A percentile compares a stretch with the other conserved stretches of the same genome.
Conservation (phyloP, 306 rosid genomes). For the Casuarina equisetifolia region DNA sequence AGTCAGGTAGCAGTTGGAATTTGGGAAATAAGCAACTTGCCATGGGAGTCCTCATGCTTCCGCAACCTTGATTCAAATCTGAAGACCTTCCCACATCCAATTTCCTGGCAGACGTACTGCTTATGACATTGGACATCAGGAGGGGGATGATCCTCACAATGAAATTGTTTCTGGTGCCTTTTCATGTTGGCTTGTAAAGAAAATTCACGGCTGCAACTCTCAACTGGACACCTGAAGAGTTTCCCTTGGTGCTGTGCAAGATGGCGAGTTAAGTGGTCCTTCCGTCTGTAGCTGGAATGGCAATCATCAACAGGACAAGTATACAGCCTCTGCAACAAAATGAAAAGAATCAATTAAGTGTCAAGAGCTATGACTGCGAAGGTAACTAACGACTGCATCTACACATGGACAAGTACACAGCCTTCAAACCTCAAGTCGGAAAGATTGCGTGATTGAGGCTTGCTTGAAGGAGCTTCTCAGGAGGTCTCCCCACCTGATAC, state of each 20-base stretch:
- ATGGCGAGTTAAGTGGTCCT: slow-evolving; percentile 90
- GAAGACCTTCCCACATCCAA: slow-evolving; percentile 76
- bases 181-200: slow-evolving; percentile 45
- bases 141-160: slow-evolving; percentile 35
- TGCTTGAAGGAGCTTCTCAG: slow-evolving; percentile 97
- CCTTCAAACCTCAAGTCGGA: slow-evolving; percentile 56
- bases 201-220: slow-evolving; percentile 58
- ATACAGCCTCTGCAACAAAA: slow-evolving; percentile 65
- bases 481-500: slow-evolving; percentile 99
- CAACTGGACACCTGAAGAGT: slow-evolving; percentile 62
- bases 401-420: slow-evolving; percentile 23
- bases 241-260: slow-evolving; percentile 66
- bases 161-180: slow-evolving; percentile 62
- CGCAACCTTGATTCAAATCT: slow-evolving; percentile 51
- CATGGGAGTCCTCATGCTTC: slow-evolving; percentile 78
- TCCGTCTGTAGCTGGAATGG: slow-evolving; percentile 73
- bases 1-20: not conserved
- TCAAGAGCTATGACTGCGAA: not conserved
- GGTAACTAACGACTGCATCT: not conserved
- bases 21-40: slow-evolving; percentile 30
- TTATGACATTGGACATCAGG: slow-evolving; percentile 25
- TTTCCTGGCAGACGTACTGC: slow-evolving; percentile 59
- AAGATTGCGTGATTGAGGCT: slow-evolving; percentile 71
- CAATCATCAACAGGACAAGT: slow-evolving; percentile 62
- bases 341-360: not conserved